A percentile compares a stretch with the other conserved stretches of the same genome.
Evolutionary conservation across 768 basidiomycete genomes (phyloP).

Genomic region (Suillus brevipes): DNA sequence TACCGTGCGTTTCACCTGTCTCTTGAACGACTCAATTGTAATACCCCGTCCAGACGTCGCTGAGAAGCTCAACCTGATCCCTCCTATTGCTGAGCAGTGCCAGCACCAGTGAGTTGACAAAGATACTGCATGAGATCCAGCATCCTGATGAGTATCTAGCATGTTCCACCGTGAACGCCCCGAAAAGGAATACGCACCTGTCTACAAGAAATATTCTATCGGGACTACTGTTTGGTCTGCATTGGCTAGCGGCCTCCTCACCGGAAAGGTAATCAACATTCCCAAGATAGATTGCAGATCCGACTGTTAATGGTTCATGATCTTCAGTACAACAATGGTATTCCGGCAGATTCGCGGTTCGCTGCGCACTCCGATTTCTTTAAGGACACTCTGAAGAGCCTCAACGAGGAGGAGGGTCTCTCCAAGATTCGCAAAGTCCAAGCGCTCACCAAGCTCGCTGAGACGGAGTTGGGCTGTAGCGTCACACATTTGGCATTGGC

Average conservation of each 20-base stretch:
- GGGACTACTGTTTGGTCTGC: slow-evolving; percentile 58
- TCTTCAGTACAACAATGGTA: slow-evolving; percentile 46
- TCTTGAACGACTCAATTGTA: not conserved
- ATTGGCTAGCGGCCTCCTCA: slow-evolving; percentile 54
- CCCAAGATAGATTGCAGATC: not conserved
- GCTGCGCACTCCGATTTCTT: slow-evolving; percentile 48
- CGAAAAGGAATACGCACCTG: slow-evolving; percentile 51
- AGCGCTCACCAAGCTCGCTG: slow-evolving; percentile 46
- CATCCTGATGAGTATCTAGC: slow-evolving; percentile 27
- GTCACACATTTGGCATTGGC: slow-evolving; percentile 56
- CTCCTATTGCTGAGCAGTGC: slow-evolving; percentile 55
- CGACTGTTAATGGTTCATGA: not conserved
- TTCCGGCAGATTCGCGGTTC: slow-evolving; percentile 54
- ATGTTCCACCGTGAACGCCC: slow-evolving; percentile 55
- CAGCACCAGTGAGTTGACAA: slow-evolving; percentile 39
- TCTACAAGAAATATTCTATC: slow-evolving; percentile 47
- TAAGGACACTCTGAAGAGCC: slow-evolving; percentile 43
- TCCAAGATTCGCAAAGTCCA: slow-evolving; percentile 51
- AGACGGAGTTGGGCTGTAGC: slow-evolving; percentile 45
- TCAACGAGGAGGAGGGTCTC: slow-evolving; percentile 42
- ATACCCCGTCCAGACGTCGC: slow-evolving; percentile 41
- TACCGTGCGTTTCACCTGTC: slow-evolving; percentile 26
- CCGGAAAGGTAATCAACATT: slow-evolving; percentile 43
- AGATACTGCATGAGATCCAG: not conserved
- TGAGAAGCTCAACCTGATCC: slow-evolving; percentile 47